Evolutionary conservation across 1,139 yeast species (phyloP).

Genomic region (Eremothecium cymbalariae): DNA sequence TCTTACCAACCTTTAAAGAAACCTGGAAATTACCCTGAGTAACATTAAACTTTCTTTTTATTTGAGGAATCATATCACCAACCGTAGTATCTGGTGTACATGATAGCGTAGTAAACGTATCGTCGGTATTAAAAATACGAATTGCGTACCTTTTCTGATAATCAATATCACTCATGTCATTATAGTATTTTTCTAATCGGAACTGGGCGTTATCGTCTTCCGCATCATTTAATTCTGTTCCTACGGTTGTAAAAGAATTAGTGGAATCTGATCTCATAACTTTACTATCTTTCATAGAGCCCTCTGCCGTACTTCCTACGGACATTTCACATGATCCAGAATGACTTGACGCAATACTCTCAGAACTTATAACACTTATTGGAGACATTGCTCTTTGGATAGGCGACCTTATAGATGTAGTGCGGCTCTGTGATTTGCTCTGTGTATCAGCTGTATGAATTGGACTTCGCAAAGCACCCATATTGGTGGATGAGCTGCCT

Average conservation of each 20-base stretch:
- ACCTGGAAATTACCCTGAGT: conserved; percentile 74
- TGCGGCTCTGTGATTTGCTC: no score
- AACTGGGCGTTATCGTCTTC: conserved; percentile 33
- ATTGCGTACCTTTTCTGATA: conserved; percentile 34
- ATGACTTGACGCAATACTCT: conserved; percentile 4
- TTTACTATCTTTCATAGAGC: conserved; percentile 4
- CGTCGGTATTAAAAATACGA: conserved; percentile 70
- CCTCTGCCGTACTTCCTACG: conserved; percentile 4
- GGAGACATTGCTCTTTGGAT: conserved; percentile 3
- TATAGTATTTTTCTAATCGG: conserved; percentile 29
- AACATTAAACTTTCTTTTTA: conserved; percentile 57
- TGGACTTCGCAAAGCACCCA: no score
- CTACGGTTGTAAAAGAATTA: conserved; percentile 8
- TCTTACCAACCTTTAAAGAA: conserved; percentile 70
- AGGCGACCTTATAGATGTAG: background rate
- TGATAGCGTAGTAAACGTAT: conserved; percentile 72
- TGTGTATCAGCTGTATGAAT: no score
- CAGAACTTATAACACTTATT: conserved; percentile 5
- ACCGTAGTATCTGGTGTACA: conserved; percentile 71
- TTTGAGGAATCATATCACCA: conserved; percentile 56
- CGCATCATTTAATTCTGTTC: conserved; percentile 26
- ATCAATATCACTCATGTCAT: conserved; percentile 28
- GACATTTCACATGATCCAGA: conserved; percentile 6
- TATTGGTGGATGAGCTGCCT: no score
- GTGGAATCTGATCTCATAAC: conserved; percentile 7